phyloP scores from a whole-genome alignment of 345 rosid species.

The Bruguiera gymnorhiza region DNA sequence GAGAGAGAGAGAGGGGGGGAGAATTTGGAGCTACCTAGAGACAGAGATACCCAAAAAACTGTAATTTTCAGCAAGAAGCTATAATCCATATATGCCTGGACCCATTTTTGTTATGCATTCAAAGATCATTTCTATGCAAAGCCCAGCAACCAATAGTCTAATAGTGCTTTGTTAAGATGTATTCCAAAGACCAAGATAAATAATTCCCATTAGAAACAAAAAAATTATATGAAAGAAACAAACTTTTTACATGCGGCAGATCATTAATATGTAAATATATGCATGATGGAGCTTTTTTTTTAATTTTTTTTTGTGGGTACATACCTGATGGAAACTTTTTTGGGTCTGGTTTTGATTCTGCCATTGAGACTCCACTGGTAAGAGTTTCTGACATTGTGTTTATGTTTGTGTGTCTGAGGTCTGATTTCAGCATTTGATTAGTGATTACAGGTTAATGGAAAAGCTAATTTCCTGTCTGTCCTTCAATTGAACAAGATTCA shows the following conservation, averaged over 20 bases:
- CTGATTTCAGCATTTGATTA: not conserved
- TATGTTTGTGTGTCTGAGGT: not conserved
- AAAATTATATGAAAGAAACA: not conserved
- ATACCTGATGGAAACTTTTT: slow-evolving; percentile 13
- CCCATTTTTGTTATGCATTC: not conserved
- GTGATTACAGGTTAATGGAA: too few species aligned
- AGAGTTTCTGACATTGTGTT: slow-evolving; percentile 26
- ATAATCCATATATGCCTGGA: not conserved
- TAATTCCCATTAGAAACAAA: too few species aligned
- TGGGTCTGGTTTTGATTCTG: slow-evolving; percentile 12
- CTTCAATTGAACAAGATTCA: too few species aligned
- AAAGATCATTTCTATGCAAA: not conserved
- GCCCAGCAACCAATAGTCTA: too few species aligned
- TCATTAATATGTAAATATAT: not conserved
- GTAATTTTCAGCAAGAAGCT: not conserved
- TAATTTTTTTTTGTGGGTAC: too few species aligned
- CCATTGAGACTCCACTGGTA: slow-evolving; percentile 12
- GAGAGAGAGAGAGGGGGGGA: too few species aligned
- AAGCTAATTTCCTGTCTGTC: too few species aligned
- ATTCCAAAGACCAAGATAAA: too few species aligned
- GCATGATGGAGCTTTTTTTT: too few species aligned
- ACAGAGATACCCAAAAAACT: too few species aligned
- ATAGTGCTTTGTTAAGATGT: too few species aligned
- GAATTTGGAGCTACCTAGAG: too few species aligned
- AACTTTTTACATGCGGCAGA: not conserved